Percentiles rank a stretch among this genome's conserved stretches.
Conservation (phyloP, 179 eudicot species). For the Pouteria campechiana region DNA sequence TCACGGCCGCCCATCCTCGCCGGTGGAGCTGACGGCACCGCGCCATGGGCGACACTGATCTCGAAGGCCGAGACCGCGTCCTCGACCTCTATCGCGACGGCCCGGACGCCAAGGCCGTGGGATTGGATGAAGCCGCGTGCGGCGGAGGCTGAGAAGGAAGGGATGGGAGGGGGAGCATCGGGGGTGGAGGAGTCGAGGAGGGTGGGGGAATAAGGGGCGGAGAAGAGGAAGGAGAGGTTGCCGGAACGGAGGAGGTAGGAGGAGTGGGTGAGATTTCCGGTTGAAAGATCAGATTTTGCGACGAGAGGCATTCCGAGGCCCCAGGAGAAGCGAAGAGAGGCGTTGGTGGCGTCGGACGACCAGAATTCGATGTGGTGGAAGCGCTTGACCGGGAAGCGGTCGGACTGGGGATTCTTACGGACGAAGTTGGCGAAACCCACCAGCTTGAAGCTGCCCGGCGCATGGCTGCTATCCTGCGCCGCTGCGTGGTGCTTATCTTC, state of each 20-base stretch:
- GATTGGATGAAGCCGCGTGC: constrained; percentile 31
- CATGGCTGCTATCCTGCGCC: background rate
- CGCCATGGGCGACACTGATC: constrained; percentile 55
- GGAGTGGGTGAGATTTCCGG: constrained; percentile 68
- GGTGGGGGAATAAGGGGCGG: constrained; percentile 71
- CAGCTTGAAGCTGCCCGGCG: constrained; percentile 22
- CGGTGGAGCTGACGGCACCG: constrained; percentile 32
- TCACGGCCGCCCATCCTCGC: constrained; percentile 8
- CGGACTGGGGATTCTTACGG: constrained; percentile 50
- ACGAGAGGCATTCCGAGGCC: constrained; percentile 77
- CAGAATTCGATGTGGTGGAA: constrained; percentile 80
- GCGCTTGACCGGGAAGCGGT: constrained; percentile 37
- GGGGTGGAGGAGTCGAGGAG: constrained; percentile 9
- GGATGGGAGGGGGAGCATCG: constrained; percentile 38
- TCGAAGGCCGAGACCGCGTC: constrained; percentile 43
- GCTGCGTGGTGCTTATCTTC: too few relatives aligned
- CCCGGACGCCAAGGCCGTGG: constrained; percentile 73
- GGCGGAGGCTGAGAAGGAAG: constrained; percentile 13
- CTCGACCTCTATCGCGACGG: constrained; percentile 56
- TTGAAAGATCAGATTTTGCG: constrained; percentile 81
- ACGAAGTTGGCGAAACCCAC: constrained; percentile 49
- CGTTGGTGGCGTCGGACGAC: constrained; percentile 67
- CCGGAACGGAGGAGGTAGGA: constrained; percentile 69
- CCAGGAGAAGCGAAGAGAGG: constrained; percentile 66
- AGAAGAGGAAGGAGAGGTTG: constrained; percentile 46